These are phyloP conservation scores for Penicillium oxalicum DNA, from an alignment of 2,329 filamentous ascomycete species.

Conservation along the genomic window DNA sequence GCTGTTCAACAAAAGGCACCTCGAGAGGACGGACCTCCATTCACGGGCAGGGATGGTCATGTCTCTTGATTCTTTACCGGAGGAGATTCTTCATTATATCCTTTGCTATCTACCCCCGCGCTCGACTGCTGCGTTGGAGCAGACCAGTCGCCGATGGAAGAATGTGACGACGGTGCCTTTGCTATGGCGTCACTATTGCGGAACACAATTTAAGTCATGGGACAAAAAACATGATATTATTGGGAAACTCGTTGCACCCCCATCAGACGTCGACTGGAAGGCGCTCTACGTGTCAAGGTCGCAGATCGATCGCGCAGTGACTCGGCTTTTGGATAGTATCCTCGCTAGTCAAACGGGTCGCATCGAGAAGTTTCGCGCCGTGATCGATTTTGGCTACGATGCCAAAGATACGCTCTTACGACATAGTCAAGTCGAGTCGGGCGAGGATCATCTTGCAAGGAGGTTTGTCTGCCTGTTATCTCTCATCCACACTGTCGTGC, in stretches of 20 bases:
- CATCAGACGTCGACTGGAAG: constrained; percentile 67
- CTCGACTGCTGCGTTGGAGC: constrained; percentile 49
- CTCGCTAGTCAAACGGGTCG: constrained; percentile 65
- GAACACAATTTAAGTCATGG: constrained; percentile 67
- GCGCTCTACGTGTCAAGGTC: constrained; percentile 55
- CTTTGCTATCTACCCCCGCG: constrained; percentile 56
- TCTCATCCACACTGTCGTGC: neutral
- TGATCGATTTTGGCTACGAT: constrained; percentile 73
- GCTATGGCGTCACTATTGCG: constrained; percentile 75
- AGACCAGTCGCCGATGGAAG: constrained; percentile 59
- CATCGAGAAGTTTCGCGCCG: constrained; percentile 61
- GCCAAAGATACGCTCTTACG: constrained; percentile 75
- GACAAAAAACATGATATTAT: constrained; percentile 56
- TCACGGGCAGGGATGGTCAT: constrained; percentile 25
- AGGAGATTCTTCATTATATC: constrained; percentile 79
- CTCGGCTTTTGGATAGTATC: constrained; percentile 58
- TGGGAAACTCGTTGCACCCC: constrained; percentile 49
- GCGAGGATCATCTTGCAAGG: constrained; percentile 71
- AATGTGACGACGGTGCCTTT: constrained; percentile 63
- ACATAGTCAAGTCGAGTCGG: constrained; percentile 56
- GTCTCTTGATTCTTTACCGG: constrained; percentile 52
- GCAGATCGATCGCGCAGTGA: constrained; percentile 48
- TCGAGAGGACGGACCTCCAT: neutral
- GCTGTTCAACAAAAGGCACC: neutral
- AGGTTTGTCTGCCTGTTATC: constrained; percentile 35